These are phyloP conservation scores for Acer yangbiense DNA, from an alignment of 345 rosid genomes.

Conservation along the genomic window DNA sequence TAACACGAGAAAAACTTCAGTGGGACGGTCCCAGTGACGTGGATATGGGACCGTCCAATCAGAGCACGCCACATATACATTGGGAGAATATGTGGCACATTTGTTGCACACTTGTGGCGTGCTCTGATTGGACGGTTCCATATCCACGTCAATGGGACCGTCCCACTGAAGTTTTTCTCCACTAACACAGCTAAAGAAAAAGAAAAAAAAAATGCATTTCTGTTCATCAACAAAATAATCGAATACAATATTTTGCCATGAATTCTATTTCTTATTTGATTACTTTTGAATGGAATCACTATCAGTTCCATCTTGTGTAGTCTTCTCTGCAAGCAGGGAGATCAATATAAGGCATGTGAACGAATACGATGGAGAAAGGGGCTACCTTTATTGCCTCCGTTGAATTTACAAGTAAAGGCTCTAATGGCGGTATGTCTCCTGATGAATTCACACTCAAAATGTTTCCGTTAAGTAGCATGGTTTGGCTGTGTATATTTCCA, in stretches of 20 bases:
- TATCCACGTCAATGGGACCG: too few species aligned
- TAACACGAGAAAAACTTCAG: too few species aligned
- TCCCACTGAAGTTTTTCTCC: too few species aligned
- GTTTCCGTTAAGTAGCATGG: conserved; percentile 81
- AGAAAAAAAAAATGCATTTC: conserved; percentile 7
- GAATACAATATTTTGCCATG: neutral
- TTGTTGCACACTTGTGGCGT: too few species aligned
- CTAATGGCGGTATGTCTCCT: conserved; percentile 70
- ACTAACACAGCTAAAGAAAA: neutral
- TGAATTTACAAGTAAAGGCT: conserved; percentile 51
- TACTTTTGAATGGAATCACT: conserved; percentile 25
- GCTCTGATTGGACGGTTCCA: too few species aligned
- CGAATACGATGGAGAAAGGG: conserved; percentile 74
- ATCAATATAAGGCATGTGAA: conserved; percentile 46
- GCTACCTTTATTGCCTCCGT: conserved; percentile 51
- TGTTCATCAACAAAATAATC: conserved; percentile 5
- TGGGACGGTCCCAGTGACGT: too few species aligned
- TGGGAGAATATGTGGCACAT: too few species aligned
- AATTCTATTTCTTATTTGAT: conserved; percentile 21
- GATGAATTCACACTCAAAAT: conserved; percentile 49
- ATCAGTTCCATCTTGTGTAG: conserved; percentile 29
- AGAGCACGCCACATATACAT: too few species aligned
- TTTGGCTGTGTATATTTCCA: conserved; percentile 79
- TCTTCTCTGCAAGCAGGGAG: conserved; percentile 59
- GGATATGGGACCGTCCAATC: too few species aligned